Evolutionary conservation across 805 yeast genomes (phyloP).

Genomic region (Hagleromyces aurorensis): DNA sequence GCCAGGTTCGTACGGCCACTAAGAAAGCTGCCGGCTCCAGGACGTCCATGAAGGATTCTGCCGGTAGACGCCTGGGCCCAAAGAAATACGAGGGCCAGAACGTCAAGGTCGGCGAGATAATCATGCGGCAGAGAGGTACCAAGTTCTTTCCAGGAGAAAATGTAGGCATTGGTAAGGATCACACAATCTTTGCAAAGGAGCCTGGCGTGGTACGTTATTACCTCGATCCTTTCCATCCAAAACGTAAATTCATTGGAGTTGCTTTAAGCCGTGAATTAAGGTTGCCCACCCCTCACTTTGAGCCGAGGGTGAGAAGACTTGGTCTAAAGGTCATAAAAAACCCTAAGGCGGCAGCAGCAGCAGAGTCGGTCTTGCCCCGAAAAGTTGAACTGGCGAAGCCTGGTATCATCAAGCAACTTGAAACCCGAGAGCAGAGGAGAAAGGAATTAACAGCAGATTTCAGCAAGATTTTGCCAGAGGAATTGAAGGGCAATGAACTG

Average conservation of each 20-base stretch:
- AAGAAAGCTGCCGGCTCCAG: slow-evolving; percentile 94
- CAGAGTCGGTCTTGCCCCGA: slow-evolving; percentile 55
- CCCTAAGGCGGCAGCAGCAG: slow-evolving; percentile 41
- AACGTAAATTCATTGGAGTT: slow-evolving; percentile 82
- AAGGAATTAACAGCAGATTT: slow-evolving; percentile 26
- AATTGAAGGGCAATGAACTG: slow-evolving; percentile 15
- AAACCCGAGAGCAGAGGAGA: slow-evolving; percentile 37
- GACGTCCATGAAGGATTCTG: slow-evolving; percentile 88
- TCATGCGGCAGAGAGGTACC: slow-evolving; percentile 93
- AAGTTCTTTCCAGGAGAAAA: slow-evolving; percentile 92
- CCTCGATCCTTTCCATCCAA: slow-evolving; percentile 93
- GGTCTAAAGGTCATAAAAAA: slow-evolving; percentile 58
- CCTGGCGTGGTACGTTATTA: slow-evolving; percentile 92
- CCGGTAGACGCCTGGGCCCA: slow-evolving; percentile 90
- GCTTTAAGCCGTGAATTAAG: slow-evolving; percentile 55
- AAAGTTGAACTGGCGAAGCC: slow-evolving; percentile 56
- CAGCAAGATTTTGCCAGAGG: slow-evolving; percentile 18
- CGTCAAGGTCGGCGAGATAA: slow-evolving; percentile 77
- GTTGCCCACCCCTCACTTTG: slow-evolving; percentile 86
- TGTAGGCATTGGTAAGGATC: slow-evolving; percentile 84
- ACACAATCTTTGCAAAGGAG: slow-evolving; percentile 82
- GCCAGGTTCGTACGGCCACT: slow-evolving; percentile 75
- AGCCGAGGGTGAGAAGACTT: slow-evolving; percentile 79
- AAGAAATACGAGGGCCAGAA: slow-evolving; percentile 70
- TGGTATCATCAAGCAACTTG: slow-evolving; percentile 35